Conservation (phyloP, 2,329 filamentous ascomycete genomes). For the Colletotrichum plurivorum region DNA sequence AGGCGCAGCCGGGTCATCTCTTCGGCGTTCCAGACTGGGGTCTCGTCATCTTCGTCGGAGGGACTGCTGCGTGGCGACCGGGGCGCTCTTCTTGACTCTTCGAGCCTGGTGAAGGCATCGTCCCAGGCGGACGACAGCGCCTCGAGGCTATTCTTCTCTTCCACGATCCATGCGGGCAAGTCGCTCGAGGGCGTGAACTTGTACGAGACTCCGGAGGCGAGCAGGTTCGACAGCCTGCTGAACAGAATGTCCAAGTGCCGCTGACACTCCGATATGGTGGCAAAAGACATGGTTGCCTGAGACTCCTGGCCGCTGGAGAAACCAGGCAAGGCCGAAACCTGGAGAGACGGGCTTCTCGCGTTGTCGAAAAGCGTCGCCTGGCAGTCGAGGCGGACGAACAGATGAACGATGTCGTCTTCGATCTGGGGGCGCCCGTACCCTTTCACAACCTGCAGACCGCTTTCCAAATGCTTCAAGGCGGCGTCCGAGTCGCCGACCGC, state of each 20-base stretch:
- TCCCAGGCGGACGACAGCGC: neutral
- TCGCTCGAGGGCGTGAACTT: neutral
- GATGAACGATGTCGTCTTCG: neutral
- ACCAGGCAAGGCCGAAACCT: too few relatives aligned
- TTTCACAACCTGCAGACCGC: slow-evolving; percentile 21
- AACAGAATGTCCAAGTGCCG: neutral
- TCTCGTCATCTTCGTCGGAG: neutral
- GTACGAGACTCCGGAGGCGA: neutral
- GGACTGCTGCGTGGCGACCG: neutral
- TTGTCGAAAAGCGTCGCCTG: slow-evolving; percentile 37
- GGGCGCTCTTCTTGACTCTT: neutral
- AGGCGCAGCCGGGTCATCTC: neutral
- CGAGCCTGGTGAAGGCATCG: neutral
- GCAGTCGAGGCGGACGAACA: slow-evolving; percentile 32
- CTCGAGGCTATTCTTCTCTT: neutral
- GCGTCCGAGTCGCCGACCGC: slow-evolving; percentile 32
- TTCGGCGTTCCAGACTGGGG: neutral
- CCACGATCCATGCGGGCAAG: neutral
- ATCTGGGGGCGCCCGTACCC: neutral
- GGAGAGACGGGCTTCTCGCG: neutral
- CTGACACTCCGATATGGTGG: neutral
- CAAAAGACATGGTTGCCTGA: neutral
- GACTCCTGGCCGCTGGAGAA: too few relatives aligned
- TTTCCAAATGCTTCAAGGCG: slow-evolving; percentile 35
- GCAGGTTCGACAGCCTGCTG: neutral